Conservation (phyloP, 352 stramenopile genomes). For the Hyaloperonospora brassicae region DNA sequence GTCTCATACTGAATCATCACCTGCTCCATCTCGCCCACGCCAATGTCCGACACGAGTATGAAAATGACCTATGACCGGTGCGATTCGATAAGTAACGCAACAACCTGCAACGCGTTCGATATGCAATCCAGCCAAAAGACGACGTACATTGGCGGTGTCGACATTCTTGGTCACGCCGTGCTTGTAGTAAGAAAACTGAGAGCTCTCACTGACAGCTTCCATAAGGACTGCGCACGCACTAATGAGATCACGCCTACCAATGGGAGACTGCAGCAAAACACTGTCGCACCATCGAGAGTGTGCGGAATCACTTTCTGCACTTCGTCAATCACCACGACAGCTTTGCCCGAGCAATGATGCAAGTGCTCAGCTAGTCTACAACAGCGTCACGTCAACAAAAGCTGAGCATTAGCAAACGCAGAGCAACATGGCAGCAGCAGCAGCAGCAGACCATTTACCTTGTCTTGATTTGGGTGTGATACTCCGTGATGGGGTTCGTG, state of each 20-base stretch:
- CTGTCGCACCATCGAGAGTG: conserved; percentile 68
- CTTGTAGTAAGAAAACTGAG: conserved; percentile 73
- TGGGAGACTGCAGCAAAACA: conserved; percentile 1
- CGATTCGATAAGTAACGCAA: conserved; percentile 11
- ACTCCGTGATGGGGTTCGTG: conserved; percentile 70
- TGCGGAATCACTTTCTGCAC: conserved; percentile 88
- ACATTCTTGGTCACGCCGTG: conserved; percentile 51
- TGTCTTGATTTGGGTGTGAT: conserved; percentile 81
- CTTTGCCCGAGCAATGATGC: conserved; percentile 72
- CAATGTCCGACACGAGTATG: conserved; percentile 85
- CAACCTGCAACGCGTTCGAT: not conserved
- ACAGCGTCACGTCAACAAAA: not conserved
- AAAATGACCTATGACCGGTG: conserved; percentile 64
- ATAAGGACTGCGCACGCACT: conserved; percentile 43
- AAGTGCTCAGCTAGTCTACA: conserved; percentile 73
- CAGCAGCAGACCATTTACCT: conserved; percentile 20
- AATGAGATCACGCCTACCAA: not conserved
- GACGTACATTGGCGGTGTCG: conserved; percentile 63
- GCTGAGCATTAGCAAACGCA: not conserved
- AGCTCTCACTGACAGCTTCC: conserved; percentile 60
- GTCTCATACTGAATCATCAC: conserved; percentile 75
- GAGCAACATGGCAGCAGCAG: not conserved
- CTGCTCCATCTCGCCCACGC: conserved; percentile 73
- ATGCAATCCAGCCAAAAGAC: not conserved
- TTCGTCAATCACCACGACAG: conserved; percentile 87